These are phyloP conservation scores for Limnanthes douglasii DNA, from an alignment of 345 rosid genomes.

Conservation along the genomic window DNA sequence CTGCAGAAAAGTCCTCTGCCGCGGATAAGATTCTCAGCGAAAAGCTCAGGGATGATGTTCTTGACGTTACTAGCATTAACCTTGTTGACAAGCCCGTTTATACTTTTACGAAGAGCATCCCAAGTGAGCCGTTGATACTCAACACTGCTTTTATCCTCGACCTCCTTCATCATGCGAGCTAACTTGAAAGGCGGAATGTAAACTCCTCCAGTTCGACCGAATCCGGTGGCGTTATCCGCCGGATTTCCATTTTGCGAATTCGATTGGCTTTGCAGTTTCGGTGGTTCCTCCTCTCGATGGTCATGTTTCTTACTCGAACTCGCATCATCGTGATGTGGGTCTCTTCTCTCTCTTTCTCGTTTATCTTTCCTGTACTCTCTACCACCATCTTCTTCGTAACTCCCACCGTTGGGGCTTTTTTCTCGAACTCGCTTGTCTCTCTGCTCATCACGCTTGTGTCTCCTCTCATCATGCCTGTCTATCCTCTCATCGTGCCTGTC, in stretches of 20 bases:
- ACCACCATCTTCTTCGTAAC: constrained; percentile 17
- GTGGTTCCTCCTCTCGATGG: constrained; percentile 14
- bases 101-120: constrained; percentile 96
- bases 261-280: constrained; percentile 15
- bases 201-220: constrained; percentile 69
- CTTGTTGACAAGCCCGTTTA: constrained; percentile 82
- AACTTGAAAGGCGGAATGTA: constrained; percentile 83
- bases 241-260: constrained; percentile 19
- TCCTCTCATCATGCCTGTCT: constrained; percentile 8
- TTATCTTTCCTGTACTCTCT: constrained; percentile 8
- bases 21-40: constrained; percentile 75
- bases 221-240: constrained; percentile 15
- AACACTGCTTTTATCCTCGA: constrained; percentile 62
- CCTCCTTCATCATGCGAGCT: constrained; percentile 84
- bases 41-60: constrained; percentile 74
- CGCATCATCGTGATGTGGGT: constrained; percentile 15
- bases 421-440: constrained; percentile 11
- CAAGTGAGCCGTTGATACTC: constrained; percentile 87
- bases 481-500: background rate
- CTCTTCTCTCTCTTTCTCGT: constrained; percentile 12
- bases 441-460: background rate
- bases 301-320: constrained; percentile 11
- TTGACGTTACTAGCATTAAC: constrained; percentile 77
- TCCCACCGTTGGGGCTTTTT: constrained; percentile 9
- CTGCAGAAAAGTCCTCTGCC: constrained; percentile 91